These are phyloP conservation scores for Wallacemonas sp. DNA, from an alignment of 208 protist species.

Conservation along the genomic window DNA sequence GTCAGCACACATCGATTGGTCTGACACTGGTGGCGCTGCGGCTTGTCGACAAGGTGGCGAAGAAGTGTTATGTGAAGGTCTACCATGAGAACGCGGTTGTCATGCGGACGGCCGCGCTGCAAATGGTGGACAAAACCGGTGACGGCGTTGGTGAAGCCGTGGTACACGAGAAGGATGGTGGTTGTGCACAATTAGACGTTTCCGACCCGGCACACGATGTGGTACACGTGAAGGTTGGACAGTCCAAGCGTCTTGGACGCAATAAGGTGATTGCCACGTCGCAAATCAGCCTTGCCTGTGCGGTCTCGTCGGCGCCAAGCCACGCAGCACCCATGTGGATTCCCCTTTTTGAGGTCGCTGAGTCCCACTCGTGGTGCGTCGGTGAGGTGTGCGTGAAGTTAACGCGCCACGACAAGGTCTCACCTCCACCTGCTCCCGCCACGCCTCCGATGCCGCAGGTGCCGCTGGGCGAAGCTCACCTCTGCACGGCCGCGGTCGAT, in stretches of 20 bases:
- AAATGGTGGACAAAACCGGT: background rate
- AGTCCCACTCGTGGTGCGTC: background rate
- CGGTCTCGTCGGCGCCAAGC: background rate
- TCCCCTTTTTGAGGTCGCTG: constrained; percentile 2
- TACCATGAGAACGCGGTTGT: constrained; percentile 4
- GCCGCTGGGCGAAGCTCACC: too few relatives aligned
- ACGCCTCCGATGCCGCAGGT: too few relatives aligned
- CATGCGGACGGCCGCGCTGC: constrained; percentile 13
- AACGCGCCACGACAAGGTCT: background rate
- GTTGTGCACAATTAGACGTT: constrained; percentile 2
- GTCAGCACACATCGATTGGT: too few relatives aligned
- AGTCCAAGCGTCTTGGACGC: constrained; percentile 6
- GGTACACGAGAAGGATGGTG: constrained; percentile 7
- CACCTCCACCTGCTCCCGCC: background rate
- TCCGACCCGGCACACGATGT: background rate
- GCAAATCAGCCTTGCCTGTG: constrained; percentile 11
- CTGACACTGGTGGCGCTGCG: constrained; percentile 23
- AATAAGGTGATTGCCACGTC: constrained; percentile 18
- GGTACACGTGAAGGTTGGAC: constrained; percentile 9
- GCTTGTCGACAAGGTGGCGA: constrained; percentile 18
- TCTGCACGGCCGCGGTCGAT: background rate
- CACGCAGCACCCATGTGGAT: background rate
- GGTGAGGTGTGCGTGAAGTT: constrained; percentile 9
- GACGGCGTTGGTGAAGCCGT: background rate
- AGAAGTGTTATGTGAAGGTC: constrained; percentile 19